Percentiles rank a stretch among this genome's conserved stretches.
Evolutionary conservation across 352 stramenopile genomes (phyloP).

Genomic region (Globisporangium mamillatum): DNA sequence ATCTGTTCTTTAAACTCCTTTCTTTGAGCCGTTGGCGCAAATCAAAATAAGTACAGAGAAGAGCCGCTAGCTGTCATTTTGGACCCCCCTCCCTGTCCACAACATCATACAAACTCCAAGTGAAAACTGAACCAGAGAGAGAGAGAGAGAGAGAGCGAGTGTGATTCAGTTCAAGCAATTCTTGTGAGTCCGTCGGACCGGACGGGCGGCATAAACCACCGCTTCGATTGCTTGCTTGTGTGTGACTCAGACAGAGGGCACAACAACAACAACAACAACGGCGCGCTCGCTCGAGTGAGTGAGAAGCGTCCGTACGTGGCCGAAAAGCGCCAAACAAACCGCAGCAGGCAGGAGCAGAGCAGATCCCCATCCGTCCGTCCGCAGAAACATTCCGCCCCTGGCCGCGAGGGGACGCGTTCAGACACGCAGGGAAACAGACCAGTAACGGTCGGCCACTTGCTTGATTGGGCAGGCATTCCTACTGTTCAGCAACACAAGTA

Average conservation of each 20-base stretch:
- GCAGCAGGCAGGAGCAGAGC: neutral
- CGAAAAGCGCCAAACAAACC: neutral
- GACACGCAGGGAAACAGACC: neutral
- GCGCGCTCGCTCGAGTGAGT: neutral
- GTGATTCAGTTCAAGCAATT: neutral
- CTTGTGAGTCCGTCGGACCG: neutral
- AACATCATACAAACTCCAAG: neutral
- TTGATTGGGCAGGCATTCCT: neutral
- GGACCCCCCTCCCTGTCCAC: neutral
- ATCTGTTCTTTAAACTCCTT: neutral
- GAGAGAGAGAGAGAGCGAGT: neutral
- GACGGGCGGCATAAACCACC: neutral
- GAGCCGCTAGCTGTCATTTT: neutral
- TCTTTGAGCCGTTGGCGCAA: neutral
- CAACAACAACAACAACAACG: constrained; percentile 6
- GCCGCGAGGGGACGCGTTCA: neutral
- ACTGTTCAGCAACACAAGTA: neutral
- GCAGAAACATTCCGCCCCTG: constrained; percentile 5
- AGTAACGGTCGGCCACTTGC: neutral
- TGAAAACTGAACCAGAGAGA: neutral
- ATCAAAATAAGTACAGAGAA: neutral
- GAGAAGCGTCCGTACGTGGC: constrained; percentile 5
- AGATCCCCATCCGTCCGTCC: constrained; percentile 3
- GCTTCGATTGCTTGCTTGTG: neutral
- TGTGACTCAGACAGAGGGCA: constrained; percentile 4